Conservation (phyloP, 768 basidiomycete species). For the Dacryopinax primogenitus region DNA sequence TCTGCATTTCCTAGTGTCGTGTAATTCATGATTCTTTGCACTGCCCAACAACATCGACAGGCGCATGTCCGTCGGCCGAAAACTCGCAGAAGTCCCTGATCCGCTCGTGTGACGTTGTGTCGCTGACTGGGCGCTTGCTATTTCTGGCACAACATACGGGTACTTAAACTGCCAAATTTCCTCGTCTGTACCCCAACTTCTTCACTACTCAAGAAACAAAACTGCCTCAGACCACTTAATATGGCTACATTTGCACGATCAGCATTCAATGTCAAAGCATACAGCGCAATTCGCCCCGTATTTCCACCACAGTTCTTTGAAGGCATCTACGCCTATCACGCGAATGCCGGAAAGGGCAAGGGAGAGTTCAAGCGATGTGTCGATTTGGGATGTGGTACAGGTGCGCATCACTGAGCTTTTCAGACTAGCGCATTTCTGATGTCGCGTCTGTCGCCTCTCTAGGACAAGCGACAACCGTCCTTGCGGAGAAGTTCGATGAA, state of each 20-base stretch:
- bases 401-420: conserved; percentile 28
- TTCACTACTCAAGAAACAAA: neutral
- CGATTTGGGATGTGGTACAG: conserved; percentile 78
- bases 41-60: too few species aligned
- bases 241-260: conserved; percentile 70
- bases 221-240: neutral
- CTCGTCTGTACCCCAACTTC: too few species aligned
- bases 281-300: conserved; percentile 58
- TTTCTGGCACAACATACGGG: too few species aligned
- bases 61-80: too few species aligned
- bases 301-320: conserved; percentile 58
- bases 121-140: too few species aligned
- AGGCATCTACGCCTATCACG: conserved; percentile 49
- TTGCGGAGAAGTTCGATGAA: conserved; percentile 40
- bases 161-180: neutral
- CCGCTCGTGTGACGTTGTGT: too few species aligned
- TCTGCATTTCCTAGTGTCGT: too few species aligned
- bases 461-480: conserved; percentile 59
- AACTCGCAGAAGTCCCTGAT: too few species aligned
- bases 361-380: conserved; percentile 45
- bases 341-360: conserved; percentile 19
- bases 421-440: conserved; percentile 16
- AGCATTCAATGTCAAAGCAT: conserved; percentile 52
- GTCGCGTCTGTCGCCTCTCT: neutral
- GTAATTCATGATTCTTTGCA: too few species aligned